Conservation (phyloP, 768 basidiomycete species). For the Porphyrellus cyaneotinctus region DNA sequence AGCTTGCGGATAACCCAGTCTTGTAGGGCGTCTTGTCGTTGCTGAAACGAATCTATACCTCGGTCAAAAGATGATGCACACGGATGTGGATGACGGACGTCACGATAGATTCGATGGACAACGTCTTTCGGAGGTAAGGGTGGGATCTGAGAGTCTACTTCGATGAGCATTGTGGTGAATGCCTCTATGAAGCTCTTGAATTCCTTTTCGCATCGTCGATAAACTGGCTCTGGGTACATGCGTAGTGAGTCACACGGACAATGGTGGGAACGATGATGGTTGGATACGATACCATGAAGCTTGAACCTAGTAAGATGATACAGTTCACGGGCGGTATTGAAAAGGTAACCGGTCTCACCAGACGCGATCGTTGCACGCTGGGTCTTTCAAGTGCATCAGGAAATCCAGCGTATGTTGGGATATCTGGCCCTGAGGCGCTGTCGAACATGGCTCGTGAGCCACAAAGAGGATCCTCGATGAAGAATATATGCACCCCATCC, state of each 20-base stretch:
- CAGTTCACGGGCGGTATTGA: background rate
- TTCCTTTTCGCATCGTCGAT: conserved; percentile 70
- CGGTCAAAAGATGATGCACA: conserved; percentile 1
- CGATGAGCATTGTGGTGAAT: conserved; percentile 62
- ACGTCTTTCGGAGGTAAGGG: conserved; percentile 88
- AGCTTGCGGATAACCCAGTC: conserved; percentile 69
- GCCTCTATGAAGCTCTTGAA: conserved; percentile 81
- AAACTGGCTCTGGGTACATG: conserved; percentile 24
- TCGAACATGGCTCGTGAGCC: background rate
- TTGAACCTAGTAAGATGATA: conserved; percentile 69
- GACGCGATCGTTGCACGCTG: conserved; percentile 77
- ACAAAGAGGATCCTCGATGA: background rate
- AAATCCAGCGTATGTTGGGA: conserved; percentile 86
- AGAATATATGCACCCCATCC: conserved; percentile 57
- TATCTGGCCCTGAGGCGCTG: conserved; percentile 81
- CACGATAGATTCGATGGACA: conserved; percentile 89
- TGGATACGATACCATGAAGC: conserved; percentile 51
- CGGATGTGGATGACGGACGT: conserved; percentile 40
- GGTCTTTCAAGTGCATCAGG: conserved; percentile 61
- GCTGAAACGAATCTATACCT: conserved; percentile 72
- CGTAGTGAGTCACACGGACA: background rate
- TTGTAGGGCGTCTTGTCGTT: conserved; percentile 98
- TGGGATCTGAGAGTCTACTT: conserved; percentile 81
- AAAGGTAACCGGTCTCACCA: too few relatives aligned
- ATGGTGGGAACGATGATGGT: background rate